phyloP scores from a whole-genome alignment of 257 asterid species.

The Primulina tabacum region DNA sequence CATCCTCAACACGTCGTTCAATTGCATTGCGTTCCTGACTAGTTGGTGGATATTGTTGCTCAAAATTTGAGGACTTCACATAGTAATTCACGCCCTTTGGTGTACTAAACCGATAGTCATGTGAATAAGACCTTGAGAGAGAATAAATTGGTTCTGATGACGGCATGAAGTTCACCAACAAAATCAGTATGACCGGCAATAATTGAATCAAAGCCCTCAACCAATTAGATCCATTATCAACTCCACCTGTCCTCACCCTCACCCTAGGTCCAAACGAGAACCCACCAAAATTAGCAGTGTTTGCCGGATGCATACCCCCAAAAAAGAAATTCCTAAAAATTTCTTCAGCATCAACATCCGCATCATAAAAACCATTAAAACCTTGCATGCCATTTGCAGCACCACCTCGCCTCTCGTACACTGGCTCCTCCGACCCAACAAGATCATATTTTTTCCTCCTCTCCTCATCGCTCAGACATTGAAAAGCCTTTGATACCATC shows the following conservation, averaged over 20 bases:
- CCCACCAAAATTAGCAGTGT: constrained; percentile 66
- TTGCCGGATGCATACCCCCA: constrained; percentile 80
- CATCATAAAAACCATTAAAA: constrained; percentile 66
- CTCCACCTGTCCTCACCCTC: constrained; percentile 68
- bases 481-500: constrained; percentile 88
- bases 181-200: constrained; percentile 66
- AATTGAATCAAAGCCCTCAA: constrained; percentile 58
- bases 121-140: constrained; percentile 48
- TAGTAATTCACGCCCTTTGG: constrained; percentile 74
- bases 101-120: constrained; percentile 52
- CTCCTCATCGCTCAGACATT: constrained; percentile 83
- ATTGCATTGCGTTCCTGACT: constrained; percentile 54
- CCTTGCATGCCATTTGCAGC: constrained; percentile 62
- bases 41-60: constrained; percentile 61
- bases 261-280: constrained; percentile 81
- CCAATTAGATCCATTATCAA: constrained; percentile 57
- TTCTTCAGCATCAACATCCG: constrained; percentile 83
- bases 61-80: constrained; percentile 69
- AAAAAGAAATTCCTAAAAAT: constrained; percentile 89
- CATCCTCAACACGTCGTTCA: constrained; percentile 66
- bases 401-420: constrained; percentile 51
- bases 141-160: constrained; percentile 79
- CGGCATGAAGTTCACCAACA: constrained; percentile 80
- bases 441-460: constrained; percentile 65
- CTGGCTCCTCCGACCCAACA: constrained; percentile 70